These are phyloP conservation scores for Cardamine resedifolia DNA, from an alignment of 345 rosid genomes.

Conservation along the genomic window DNA sequence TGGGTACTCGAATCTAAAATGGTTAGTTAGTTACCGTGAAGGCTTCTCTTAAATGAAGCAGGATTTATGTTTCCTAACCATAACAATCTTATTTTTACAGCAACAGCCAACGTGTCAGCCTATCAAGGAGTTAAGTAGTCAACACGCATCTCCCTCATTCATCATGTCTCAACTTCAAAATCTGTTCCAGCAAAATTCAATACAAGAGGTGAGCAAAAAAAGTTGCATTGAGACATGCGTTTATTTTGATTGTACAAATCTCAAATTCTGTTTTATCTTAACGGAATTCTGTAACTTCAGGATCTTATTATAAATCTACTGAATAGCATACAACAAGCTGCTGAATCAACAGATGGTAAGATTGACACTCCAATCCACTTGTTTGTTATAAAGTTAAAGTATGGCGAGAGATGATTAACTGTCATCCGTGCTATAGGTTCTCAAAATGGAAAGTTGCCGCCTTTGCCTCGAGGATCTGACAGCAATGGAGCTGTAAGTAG, in stretches of 20 bases:
- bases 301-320: slow-evolving; percentile 69
- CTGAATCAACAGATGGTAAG: slow-evolving; percentile 74
- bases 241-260: neutral
- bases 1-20: slow-evolving; percentile 71
- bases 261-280: neutral
- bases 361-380: slow-evolving; percentile 19
- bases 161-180: slow-evolving; percentile 84
- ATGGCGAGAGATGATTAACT: neutral
- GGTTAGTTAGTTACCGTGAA: slow-evolving; percentile 47
- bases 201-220: slow-evolving; percentile 66
- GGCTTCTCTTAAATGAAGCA: neutral
- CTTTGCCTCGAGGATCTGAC: slow-evolving; percentile 62
- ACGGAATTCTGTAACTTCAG: slow-evolving; percentile 44
- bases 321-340: slow-evolving; percentile 65
- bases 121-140: slow-evolving; percentile 49
- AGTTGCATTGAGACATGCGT: neutral
- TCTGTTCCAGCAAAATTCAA: slow-evolving; percentile 73
- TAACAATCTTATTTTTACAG: neutral
- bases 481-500: slow-evolving; percentile 68
- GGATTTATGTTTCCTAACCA: neutral
- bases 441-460: slow-evolving; percentile 88
- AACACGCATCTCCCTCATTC: slow-evolving; percentile 41
- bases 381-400: slow-evolving; percentile 2
- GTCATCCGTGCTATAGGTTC: slow-evolving; percentile 43
- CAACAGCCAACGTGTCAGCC: slow-evolving; percentile 54